Percentiles rank a stretch among this genome's conserved stretches.
These are phyloP conservation scores for Ambrosiella xylebori DNA, from an alignment of 2,329 filamentous ascomycete species.

Conservation along the genomic window DNA sequence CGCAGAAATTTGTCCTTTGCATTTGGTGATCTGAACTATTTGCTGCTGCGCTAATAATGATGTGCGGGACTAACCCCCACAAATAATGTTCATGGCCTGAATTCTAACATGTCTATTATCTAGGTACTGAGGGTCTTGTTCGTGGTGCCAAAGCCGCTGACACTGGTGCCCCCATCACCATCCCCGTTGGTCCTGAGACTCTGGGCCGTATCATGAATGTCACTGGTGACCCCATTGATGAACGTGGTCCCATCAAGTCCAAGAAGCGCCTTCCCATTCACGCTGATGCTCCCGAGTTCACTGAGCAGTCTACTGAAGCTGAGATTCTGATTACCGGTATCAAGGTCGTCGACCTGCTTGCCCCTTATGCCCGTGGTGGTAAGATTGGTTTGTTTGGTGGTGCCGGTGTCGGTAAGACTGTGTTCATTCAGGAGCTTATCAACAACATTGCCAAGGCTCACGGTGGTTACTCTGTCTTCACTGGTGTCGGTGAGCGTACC, in stretches of 20 bases:
- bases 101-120: conserved; percentile 12
- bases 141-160: conserved; percentile 74
- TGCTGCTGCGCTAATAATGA: background rate
- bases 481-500: conserved; percentile 99
- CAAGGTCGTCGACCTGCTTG: conserved; percentile 98
- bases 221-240: conserved; percentile 99
- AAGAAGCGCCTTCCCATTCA: conserved; percentile 81
- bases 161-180: conserved; percentile 88
- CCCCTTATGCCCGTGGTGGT: conserved; percentile 99
- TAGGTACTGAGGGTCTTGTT: conserved; percentile 98
- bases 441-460: conserved; percentile 99
- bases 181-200: conserved; percentile 83
- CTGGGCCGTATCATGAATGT: conserved; percentile 99
- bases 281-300: conserved; percentile 80
- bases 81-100: background rate
- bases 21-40: background rate
- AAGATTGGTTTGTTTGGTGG: conserved; percentile 99
- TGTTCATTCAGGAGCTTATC: conserved; percentile 99
- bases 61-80: background rate
- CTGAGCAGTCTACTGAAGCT: conserved; percentile 87
- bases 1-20: background rate
- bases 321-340: conserved; percentile 98
- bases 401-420: conserved; percentile 99
- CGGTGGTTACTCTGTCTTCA: conserved; percentile 99
- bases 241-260: conserved; percentile 94